These are phyloP conservation scores for Stropharia rugosoannulata DNA, from an alignment of 768 basidiomycete species.

Conservation along the genomic window DNA sequence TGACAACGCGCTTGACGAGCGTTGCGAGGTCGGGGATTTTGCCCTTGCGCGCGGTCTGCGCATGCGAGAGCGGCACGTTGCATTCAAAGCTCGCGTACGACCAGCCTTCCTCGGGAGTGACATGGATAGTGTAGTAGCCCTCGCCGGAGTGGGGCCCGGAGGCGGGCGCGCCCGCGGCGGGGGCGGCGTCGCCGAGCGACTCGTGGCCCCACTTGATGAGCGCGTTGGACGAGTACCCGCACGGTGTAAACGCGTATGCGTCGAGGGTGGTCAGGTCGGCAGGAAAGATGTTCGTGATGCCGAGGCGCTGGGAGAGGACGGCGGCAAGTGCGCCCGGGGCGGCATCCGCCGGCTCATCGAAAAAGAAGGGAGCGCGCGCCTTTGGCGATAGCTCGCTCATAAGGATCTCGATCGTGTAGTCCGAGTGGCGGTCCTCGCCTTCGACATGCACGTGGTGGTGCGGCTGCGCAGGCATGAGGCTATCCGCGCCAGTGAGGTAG, in stretches of 20 bases:
- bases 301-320: conserved; percentile 66
- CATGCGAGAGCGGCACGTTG: conserved; percentile 75
- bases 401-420: conserved; percentile 97
- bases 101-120: conserved; percentile 97
- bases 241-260: conserved; percentile 91
- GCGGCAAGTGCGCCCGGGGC: conserved; percentile 54
- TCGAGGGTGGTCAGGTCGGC: conserved; percentile 79
- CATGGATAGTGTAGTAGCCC: conserved; percentile 98
- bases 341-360: conserved; percentile 31
- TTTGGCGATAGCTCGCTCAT: conserved; percentile 86
- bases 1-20: conserved; percentile 84
- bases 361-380: conserved; percentile 79
- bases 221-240: conserved; percentile 95
- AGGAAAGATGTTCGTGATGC: conserved; percentile 84
- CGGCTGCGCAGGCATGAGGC: conserved; percentile 11
- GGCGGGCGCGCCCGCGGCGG: conserved; percentile 13
- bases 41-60: conserved; percentile 25
- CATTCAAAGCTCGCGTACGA: conserved; percentile 99
- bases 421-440: conserved; percentile 40
- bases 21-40: conserved; percentile 74
- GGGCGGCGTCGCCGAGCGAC: conserved; percentile 20
- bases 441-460: conserved; percentile 12
- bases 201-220: conserved; percentile 65
- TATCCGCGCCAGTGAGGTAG: conserved; percentile 74
- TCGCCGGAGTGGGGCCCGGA: conserved; percentile 46